A percentile compares a stretch with the other conserved stretches of the same genome.
Conservation (phyloP, 2,329 filamentous ascomycete genomes). For the Rasamsonia emersonii region DNA sequence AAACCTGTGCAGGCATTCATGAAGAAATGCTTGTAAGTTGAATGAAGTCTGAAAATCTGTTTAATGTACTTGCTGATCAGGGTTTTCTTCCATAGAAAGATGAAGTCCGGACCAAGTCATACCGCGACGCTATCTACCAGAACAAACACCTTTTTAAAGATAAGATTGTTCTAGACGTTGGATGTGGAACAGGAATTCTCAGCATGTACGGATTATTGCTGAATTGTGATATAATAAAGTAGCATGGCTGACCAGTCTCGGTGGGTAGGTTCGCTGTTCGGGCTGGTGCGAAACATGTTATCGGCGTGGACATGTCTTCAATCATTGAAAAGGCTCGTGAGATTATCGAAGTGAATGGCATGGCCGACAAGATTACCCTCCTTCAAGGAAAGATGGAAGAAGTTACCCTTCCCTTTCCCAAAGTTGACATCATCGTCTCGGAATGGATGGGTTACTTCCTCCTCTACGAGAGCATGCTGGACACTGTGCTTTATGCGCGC, state of each 20-base stretch:
- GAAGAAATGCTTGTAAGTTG: conserved; percentile 96
- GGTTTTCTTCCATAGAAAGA: conserved; percentile 74
- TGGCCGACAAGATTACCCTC: conserved; percentile 92
- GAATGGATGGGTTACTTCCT: conserved; percentile 99
- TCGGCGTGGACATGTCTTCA: conserved; percentile 98
- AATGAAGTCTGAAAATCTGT: too few species aligned
- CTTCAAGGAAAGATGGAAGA: conserved; percentile 99
- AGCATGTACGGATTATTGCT: conserved; percentile 97
- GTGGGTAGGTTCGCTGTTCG: conserved; percentile 79
- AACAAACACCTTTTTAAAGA: conserved; percentile 80
- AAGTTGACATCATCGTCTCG: conserved; percentile 99
- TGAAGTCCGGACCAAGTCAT: conserved; percentile 91
- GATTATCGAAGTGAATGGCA: conserved; percentile 85
- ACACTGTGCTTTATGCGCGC: conserved; percentile 93
- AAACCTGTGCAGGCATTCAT: conserved; percentile 73
- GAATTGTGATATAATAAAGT: too few species aligned
- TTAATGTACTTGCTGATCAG: conserved; percentile 3
- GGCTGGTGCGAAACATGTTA: conserved; percentile 95
- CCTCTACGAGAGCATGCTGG: conserved; percentile 97
- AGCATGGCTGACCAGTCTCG: conserved; percentile 11
- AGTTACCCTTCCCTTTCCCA: conserved; percentile 80
- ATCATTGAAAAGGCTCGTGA: conserved; percentile 98
- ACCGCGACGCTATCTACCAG: conserved; percentile 94
- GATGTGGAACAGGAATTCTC: conserved; percentile 91
- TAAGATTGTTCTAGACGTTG: conserved; percentile 84